These are phyloP conservation scores for Neurospora sp. DNA, from an alignment of 495 filamentous ascomycete species.

Conservation along the genomic window DNA sequence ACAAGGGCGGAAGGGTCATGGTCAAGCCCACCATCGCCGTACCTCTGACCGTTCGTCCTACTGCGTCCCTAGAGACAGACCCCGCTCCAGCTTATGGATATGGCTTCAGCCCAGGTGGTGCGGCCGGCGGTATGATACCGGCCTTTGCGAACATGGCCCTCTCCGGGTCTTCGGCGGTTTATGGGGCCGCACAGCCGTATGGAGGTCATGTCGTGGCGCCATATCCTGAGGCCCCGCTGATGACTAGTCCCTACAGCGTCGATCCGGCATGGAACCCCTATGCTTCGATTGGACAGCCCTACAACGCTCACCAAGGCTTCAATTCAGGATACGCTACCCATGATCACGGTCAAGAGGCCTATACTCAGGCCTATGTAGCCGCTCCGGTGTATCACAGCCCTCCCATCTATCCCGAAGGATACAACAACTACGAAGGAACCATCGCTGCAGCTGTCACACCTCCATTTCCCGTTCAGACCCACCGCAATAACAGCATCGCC, in stretches of 20 bases:
- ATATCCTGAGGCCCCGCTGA: background rate
- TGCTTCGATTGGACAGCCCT: background rate
- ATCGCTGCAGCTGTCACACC: background rate
- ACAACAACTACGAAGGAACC: background rate
- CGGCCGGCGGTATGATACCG: background rate
- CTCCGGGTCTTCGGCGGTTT: background rate
- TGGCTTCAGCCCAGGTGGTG: background rate
- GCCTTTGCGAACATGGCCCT: background rate
- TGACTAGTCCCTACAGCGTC: background rate
- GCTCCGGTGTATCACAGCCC: background rate
- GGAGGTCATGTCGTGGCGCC: background rate
- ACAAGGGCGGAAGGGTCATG: constrained; percentile 3
- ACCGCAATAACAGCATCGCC: background rate
- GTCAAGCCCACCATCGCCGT: constrained; percentile 1
- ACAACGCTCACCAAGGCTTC: background rate
- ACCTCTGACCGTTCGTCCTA: background rate
- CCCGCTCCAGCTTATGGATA: background rate
- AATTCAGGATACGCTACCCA: background rate
- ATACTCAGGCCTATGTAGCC: background rate
- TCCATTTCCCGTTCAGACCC: background rate
- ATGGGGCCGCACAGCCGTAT: background rate
- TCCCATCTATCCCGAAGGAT: background rate
- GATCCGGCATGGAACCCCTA: background rate
- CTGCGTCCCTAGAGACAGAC: background rate
- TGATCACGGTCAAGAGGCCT: background rate